Evolutionary conservation across 192 early-diverging fungal genomes (phyloP).

Genomic region (Backusella parvicylindrica): DNA sequence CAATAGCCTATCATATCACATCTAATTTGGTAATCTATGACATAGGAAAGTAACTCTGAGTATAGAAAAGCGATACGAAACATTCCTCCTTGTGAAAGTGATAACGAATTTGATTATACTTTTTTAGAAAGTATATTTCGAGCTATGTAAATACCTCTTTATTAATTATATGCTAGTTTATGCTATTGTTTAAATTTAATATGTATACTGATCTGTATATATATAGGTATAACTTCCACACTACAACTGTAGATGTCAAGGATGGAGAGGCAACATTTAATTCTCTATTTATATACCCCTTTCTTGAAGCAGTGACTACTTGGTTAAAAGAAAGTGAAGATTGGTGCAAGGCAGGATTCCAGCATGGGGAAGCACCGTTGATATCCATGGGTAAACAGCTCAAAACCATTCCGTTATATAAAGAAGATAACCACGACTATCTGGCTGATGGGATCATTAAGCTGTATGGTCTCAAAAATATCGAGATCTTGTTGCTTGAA

Average conservation of each 20-base stretch:
- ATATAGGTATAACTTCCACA: not conserved
- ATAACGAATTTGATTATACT: not conserved
- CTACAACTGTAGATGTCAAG: not conserved
- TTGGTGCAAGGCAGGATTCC: not conserved
- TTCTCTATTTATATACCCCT: slow-evolving; percentile 9
- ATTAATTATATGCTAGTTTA: slow-evolving; percentile 2
- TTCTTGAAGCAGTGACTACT: not conserved
- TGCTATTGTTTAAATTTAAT: not conserved
- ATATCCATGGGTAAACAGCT: slow-evolving; percentile 9
- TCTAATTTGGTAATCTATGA: not conserved
- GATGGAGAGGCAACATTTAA: slow-evolving; percentile 2
- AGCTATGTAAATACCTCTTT: slow-evolving; percentile 1
- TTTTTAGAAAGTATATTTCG: not conserved
- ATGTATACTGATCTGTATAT: not conserved
- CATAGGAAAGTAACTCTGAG: not conserved
- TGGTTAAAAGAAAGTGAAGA: not conserved
- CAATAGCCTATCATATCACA: not conserved
- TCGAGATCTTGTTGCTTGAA: slow-evolving; percentile 9
- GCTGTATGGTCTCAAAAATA: slow-evolving; percentile 13
- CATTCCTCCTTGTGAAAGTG: not conserved
- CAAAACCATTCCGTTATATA: not conserved
- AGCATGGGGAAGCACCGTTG: not conserved
- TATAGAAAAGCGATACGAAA: not conserved
- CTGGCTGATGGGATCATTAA: slow-evolving; percentile 14
- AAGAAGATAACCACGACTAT: slow-evolving; percentile 9